Percentiles rank a stretch among this genome's conserved stretches.
Evolutionary conservation across 2,329 filamentous ascomycete species (phyloP).

Genomic region (Talaromyces piceae): DNA sequence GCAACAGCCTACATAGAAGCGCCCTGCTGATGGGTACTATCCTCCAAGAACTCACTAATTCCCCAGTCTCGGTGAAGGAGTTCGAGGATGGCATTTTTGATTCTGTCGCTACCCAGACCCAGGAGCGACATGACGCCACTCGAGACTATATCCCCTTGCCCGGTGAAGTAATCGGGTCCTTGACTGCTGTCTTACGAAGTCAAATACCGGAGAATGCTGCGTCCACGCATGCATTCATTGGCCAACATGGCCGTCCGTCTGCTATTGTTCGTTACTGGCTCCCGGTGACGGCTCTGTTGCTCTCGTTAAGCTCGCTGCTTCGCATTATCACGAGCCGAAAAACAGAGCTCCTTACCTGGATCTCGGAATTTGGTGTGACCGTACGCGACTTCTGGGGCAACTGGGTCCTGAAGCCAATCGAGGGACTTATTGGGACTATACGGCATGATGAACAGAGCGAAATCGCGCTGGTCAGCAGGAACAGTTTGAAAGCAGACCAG

Average conservation of each 20-base stretch:
- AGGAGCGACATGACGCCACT: conserved; percentile 1
- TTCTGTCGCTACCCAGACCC: background rate
- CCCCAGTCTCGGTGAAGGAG: background rate
- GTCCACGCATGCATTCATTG: conserved; percentile 50
- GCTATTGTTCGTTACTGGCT: conserved; percentile 81
- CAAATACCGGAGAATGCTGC: conserved; percentile 61
- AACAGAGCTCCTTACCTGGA: conserved; percentile 72
- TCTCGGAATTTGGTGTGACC: conserved; percentile 70
- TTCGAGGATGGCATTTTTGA: conserved; percentile 8
- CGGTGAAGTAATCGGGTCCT: conserved; percentile 23
- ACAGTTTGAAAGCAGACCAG: conserved; percentile 81
- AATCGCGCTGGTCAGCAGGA: conserved; percentile 92
- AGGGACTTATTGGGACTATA: conserved; percentile 82
- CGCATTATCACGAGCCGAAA: conserved; percentile 66
- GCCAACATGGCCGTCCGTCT: conserved; percentile 67
- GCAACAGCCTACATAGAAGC: conserved; percentile 2
- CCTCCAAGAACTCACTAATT: conserved; percentile 4
- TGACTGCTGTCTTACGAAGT: conserved; percentile 55
- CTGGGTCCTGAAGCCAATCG: conserved; percentile 83
- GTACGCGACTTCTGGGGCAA: conserved; percentile 88
- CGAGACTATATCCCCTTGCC: background rate
- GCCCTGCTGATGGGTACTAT: conserved; percentile 7
- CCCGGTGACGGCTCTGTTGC: conserved; percentile 59
- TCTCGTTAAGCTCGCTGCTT: conserved; percentile 83
- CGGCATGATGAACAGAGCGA: conserved; percentile 87